Base-by-base conservation (phyloP, 345 rosid species). In the Acer yangbiense region DNA sequence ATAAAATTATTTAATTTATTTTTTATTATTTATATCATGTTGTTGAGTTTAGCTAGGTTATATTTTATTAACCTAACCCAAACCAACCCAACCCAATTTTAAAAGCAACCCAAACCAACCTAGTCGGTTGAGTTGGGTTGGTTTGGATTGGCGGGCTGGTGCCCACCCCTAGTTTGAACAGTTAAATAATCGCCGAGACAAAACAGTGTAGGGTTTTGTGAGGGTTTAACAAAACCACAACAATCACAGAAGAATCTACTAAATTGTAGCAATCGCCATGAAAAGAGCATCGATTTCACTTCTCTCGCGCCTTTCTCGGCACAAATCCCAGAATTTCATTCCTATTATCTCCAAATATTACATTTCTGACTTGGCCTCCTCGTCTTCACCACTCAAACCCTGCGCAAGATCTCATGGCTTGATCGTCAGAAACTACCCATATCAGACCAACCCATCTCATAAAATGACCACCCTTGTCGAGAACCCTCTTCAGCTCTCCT, bases 381-480 rank as follows among this genome's bases (percentile, higher is more conserved):
- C 84, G 17, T 55, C 79, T 72, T 71, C 82, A 11, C 68, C 87
- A 29, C 79, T 80, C 69, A 78, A 82, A 57, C 76, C 86, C 80
- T 88, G 82, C 82, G 69, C 78, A 78, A 85, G 44, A 84, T 69
- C 82, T 75, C 77, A 67, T 78, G 90, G 79, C 73, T 68, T 77
- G 46, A 32, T 83, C 78, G 20, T 78, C 78, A 83, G 78, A 67
- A 77, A 80, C 73, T 63, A 65, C 75, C 86, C 23, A 7, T 90
- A 85, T 65, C 79, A 63, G 76, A 75, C 79, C 8, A 86, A 66
- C 76, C 82, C 87, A 78, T 88, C 71, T 81, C 91, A 89, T 43
- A 86, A 78, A 46, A 77, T 90, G 60, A 87, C 75, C 72, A 87
- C 94, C 77, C 89, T 85, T 66, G 90, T 84, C 43, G 93, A 88